These are phyloP conservation scores for Salix exigua DNA, from an alignment of 345 rosid species.

Conservation along the genomic window DNA sequence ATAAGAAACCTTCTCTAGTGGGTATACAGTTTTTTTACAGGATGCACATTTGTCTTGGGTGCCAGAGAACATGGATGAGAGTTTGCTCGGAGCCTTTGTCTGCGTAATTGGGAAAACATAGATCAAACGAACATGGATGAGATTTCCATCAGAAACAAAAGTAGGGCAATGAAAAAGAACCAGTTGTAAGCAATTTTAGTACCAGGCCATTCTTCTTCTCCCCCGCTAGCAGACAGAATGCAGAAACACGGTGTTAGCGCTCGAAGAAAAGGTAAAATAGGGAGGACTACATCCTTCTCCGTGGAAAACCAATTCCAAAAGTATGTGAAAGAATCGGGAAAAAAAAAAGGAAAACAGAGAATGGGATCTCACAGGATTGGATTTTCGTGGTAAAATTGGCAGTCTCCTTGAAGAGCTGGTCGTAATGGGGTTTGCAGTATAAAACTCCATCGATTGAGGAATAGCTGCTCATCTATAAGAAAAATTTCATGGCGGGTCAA, in stretches of 20 bases:
- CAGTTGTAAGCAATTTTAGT: not conserved
- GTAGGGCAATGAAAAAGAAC: not conserved
- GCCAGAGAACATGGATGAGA: conserved; percentile 42
- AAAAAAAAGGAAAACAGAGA: not conserved
- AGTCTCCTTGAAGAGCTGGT: conserved; percentile 70
- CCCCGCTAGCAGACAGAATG: conserved; percentile 33
- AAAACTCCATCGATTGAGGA: conserved; percentile 67
- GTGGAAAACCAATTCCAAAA: not conserved
- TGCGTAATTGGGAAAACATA: conserved; percentile 4
- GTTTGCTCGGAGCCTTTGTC: conserved; percentile 45
- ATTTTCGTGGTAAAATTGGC: conserved; percentile 51
- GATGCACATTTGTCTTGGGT: conserved; percentile 47
- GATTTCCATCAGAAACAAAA: not conserved
- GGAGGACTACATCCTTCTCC: not conserved
- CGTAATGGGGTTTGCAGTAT: conserved; percentile 86
- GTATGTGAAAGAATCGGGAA: not conserved
- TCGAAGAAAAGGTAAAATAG: not conserved
- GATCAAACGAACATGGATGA: not conserved
- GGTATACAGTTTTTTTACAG: conserved; percentile 47
- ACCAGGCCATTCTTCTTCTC: conserved; percentile 39
- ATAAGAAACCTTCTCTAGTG: conserved; percentile 46
- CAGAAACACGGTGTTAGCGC: not conserved
- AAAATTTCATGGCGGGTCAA: not conserved
- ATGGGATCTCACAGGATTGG: conserved; percentile 29
- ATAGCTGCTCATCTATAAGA: conserved; percentile 56